Conservation (phyloP, 768 basidiomycete species). For the Leccinum disarticulatum region DNA sequence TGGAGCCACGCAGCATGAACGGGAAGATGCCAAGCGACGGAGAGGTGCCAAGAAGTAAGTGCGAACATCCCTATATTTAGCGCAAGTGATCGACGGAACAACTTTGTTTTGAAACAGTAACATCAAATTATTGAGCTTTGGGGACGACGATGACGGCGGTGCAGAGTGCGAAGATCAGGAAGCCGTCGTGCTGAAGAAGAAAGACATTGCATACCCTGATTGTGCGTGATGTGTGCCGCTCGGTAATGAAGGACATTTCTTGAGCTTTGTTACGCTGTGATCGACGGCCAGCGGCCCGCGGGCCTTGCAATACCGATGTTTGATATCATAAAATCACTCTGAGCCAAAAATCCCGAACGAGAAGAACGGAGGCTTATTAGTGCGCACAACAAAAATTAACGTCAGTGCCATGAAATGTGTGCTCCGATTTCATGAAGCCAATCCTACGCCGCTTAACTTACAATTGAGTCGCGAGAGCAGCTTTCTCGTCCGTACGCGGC, state of each 20-base stretch:
- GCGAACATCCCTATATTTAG: neutral
- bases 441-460: too few species aligned
- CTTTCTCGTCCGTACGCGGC: neutral
- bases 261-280: constrained; percentile 20
- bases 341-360: neutral
- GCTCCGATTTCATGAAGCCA: neutral
- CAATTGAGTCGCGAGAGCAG: neutral
- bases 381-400: neutral
- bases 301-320: constrained; percentile 10
- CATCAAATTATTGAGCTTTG: constrained; percentile 87
- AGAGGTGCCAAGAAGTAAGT: constrained; percentile 87
- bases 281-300: constrained; percentile 15
- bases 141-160: constrained; percentile 68
- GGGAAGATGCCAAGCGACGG: constrained; percentile 70
- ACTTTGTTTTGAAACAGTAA: constrained; percentile 52
- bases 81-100: neutral
- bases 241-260: neutral
- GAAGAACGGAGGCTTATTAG: neutral
- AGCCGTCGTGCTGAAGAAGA: constrained; percentile 62
- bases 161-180: constrained; percentile 58
- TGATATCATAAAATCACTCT: neutral
- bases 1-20: constrained; percentile 69
- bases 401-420: constrained; percentile 18
- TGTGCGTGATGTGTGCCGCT: constrained; percentile 45
- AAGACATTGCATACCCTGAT: constrained; percentile 67